Conservation (phyloP, 108 stramenopile genomes). For the Discostella stelligeroides region DNA sequence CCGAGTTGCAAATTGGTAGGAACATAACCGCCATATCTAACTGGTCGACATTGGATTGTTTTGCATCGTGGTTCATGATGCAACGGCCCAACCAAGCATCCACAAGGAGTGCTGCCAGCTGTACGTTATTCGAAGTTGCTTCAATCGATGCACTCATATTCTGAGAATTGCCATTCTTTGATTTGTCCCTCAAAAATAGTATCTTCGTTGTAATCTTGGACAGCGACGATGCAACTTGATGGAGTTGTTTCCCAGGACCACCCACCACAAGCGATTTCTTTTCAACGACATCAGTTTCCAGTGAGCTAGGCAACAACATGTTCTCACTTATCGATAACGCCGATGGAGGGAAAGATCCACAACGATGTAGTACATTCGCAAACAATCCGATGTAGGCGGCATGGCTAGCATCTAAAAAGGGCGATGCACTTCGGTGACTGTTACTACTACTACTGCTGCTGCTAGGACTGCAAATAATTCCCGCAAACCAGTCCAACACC, state of each 20-base stretch:
- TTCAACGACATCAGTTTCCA: conserved; percentile 6
- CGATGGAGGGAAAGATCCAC: conserved; percentile 30
- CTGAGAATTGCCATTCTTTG: conserved; percentile 16
- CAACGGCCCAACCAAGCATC: conserved; percentile 50
- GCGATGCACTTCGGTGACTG: conserved; percentile 20
- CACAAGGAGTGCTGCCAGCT: conserved; percentile 22
- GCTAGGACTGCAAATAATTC: conserved; percentile 20
- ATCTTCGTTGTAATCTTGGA: conserved; percentile 38
- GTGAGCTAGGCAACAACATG: conserved; percentile 35
- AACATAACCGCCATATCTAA: conserved; percentile 26
- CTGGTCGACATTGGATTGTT: conserved; percentile 42
- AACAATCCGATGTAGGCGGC: conserved; percentile 36
- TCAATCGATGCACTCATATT: conserved; percentile 4
- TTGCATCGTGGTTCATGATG: conserved; percentile 49
- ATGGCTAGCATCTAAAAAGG: conserved; percentile 32
- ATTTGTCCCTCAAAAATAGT: conserved; percentile 33
- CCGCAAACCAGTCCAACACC: conserved; percentile 42
- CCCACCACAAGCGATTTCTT: conserved; percentile 28
- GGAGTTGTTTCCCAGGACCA: conserved; percentile 39
- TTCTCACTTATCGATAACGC: conserved; percentile 43
- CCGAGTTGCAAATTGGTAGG: conserved; percentile 29
- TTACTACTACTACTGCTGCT: no score
- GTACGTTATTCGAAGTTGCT: neutral
- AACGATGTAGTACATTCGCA: conserved; percentile 28
- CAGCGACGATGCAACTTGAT: conserved; percentile 31